Base-by-base conservation (phyloP, 2,329 filamentous ascomycete genomes). In the Fusarium xylarioides region DNA sequence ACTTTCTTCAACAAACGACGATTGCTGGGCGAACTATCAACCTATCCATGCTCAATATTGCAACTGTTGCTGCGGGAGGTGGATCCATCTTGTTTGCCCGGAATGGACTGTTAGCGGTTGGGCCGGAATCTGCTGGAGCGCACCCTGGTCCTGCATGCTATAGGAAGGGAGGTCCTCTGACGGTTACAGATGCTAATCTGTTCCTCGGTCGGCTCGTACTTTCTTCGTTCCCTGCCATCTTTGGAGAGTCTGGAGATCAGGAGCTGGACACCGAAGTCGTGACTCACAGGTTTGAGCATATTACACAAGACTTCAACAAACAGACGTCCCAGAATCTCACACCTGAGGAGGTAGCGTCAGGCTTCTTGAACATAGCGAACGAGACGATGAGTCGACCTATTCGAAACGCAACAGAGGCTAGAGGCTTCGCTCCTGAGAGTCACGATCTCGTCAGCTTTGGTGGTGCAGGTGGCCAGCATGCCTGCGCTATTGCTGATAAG, bases 341-440 rank as follows among this genome's bases (percentile, higher is more conserved):
- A 0, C 65, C 79, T 0, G 79, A 82, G 37, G 81, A 83, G n/a
- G 77, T 83, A 42, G 92, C 92, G 0, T 90, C 91, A 69, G 93
- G 92, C 0, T 94, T 94, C 75, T 87, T 94, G 77, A 90, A 92
- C 68, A 91, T 94, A 47, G 92, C 92, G 5, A 94, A 94, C 72
- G 91, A 93, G 80, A 90, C 91, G 0, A 94, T 94, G 92, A 91
- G 90, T 7, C 85, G 92, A 35, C 93, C 93, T 0, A 95, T 95
- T 68, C 87, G 93, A 50, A 93, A 91, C 43, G 82, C 93, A 53
- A 94, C 72, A 2, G 92, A 94, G 80, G 92, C 91, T 8, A 71
- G 80, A 23, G 80, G 79, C 14, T 81, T 77, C 47, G 79, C 77
- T 14, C 78, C 79, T 0, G 77, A 75, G 35, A 77, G 76, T 14